Evolutionary conservation across 2,329 filamentous ascomycete genomes (phyloP).

Genomic region (Helminthosporium solani): DNA sequence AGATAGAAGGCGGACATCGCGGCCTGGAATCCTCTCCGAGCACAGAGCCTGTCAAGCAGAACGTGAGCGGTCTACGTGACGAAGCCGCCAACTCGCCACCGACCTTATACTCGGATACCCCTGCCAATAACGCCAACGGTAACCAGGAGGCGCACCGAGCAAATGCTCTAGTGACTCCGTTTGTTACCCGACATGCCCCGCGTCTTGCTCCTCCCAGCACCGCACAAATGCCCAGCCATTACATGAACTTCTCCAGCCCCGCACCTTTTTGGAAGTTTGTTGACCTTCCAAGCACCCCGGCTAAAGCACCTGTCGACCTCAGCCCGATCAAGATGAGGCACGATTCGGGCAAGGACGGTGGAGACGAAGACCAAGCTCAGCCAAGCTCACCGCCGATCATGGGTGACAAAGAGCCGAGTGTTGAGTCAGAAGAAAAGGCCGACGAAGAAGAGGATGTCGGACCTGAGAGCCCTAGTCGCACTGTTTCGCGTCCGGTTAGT

Average conservation of each 20-base stretch:
- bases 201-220: conserved; percentile 77
- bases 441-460: conserved; percentile 32
- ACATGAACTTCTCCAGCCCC: conserved; percentile 81
- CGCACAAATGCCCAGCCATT: conserved; percentile 76
- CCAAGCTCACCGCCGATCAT: conserved; percentile 39
- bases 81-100: conserved; percentile 40
- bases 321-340: conserved; percentile 40
- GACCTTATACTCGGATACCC: conserved; percentile 37
- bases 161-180: conserved; percentile 60
- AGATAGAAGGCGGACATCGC: conserved; percentile 21
- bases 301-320: conserved; percentile 44
- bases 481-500: conserved; percentile 38
- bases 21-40: conserved; percentile 34
- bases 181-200: conserved; percentile 71
- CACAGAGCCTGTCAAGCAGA: conserved; percentile 35
- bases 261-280: conserved; percentile 89
- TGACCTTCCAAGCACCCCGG: conserved; percentile 72
- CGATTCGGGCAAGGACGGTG: conserved; percentile 27
- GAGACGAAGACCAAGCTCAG: conserved; percentile 32
- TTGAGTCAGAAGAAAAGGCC: conserved; percentile 33
- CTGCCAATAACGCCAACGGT: conserved; percentile 32
- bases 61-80: conserved; percentile 33
- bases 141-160: conserved; percentile 27
- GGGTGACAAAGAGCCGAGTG: conserved; percentile 22
- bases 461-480: conserved; percentile 38